Percentiles rank a stretch among this genome's conserved stretches.
Conservation (phyloP, 1,284 basidiomycete species). For the Cryptococcus sp. region DNA sequence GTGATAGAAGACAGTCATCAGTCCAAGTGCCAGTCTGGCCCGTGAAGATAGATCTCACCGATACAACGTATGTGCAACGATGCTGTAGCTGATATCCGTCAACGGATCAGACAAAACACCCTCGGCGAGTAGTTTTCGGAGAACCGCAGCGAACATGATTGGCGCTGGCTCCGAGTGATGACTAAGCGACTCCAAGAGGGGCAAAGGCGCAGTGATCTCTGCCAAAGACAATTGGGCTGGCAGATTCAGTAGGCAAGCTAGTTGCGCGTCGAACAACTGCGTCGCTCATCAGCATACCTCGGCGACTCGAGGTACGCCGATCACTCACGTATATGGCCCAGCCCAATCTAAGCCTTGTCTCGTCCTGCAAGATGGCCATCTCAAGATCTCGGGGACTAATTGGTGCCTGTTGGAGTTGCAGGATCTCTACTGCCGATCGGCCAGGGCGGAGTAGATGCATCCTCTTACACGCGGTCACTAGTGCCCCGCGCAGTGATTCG, state of each 20-base stretch:
- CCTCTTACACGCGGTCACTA: slow-evolving; percentile 19
- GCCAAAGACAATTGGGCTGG: too few relatives aligned
- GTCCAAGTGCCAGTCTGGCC: too few relatives aligned
- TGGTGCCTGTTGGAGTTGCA: not conserved
- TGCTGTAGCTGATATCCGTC: slow-evolving; percentile 20
- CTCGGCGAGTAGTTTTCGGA: slow-evolving; percentile 19
- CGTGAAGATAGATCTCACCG: too few relatives aligned
- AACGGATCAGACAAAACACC: slow-evolving; percentile 14
- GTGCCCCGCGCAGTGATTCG: slow-evolving; percentile 15
- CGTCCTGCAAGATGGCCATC: slow-evolving; percentile 21
- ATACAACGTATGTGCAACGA: too few relatives aligned
- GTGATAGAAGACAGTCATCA: not conserved
- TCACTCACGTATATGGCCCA: slow-evolving; percentile 31
- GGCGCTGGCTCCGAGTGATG: not conserved
- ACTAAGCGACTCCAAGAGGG: too few relatives aligned
- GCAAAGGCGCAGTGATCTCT: too few relatives aligned
- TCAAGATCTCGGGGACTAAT: slow-evolving; percentile 13
- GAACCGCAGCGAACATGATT: slow-evolving; percentile 13
- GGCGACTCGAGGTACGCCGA: not conserved
- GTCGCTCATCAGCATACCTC: too few relatives aligned
- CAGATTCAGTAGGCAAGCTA: too few relatives aligned
- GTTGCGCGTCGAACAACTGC: too few relatives aligned
- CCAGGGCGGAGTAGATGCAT: slow-evolving; percentile 28
- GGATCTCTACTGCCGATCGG: slow-evolving; percentile 13
- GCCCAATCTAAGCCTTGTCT: slow-evolving; percentile 20